Evolutionary conservation across 176 grass and related monocot genomes (phyloP), one percentile per base, ranked within the genome.

Genomic region (Pharus latifolius): DNA sequence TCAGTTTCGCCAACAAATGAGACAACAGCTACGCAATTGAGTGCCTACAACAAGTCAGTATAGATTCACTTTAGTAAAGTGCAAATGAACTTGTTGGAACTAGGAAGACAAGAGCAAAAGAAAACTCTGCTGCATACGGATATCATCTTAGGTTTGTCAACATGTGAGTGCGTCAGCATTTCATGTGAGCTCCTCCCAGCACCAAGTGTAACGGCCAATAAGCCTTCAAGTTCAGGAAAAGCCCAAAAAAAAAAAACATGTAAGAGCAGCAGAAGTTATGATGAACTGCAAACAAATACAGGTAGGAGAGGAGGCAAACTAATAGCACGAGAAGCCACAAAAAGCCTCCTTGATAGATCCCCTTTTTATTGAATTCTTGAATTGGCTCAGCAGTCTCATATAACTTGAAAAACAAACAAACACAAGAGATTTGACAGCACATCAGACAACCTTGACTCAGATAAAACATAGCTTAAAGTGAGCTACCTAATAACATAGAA

Each of bases 1-100:
- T 91, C 85, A 79, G 79, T 84, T 23, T 82, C 88, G 1, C 92
- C 88, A 54, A 88, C 64, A 76, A 96, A 96, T 35, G 92, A 88
- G 24, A 89, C 38, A 12, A 88, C 40, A 64, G 92, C 82, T 29
- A 96, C 77, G 70, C 92, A 91, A 60, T 96, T 88, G 43, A 91
- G 49, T 22, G 84, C 84, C 91, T 96, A 66, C 45, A 69, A 37
- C 52, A 60, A 29, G 18, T 41, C 32, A 77, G 3, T 57, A 56
- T 14, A 66, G 48, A 46, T 65, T 28, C 28, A 65, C 15, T 67
- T 37, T n/a, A 34, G 13, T 57, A 10, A 66, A 58, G 2, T 81
- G 3, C 19, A 74, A 15, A 48, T 10, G 47, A 64, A 44, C 15
- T 29, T 9, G 4, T 38, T 38, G 35, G 6, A 38, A 5, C 4